A percentile compares a stretch with the other conserved stretches of the same genome.
Conservation (phyloP, 192 early-diverging fungal species). For the Podila clonocystis region DNA sequence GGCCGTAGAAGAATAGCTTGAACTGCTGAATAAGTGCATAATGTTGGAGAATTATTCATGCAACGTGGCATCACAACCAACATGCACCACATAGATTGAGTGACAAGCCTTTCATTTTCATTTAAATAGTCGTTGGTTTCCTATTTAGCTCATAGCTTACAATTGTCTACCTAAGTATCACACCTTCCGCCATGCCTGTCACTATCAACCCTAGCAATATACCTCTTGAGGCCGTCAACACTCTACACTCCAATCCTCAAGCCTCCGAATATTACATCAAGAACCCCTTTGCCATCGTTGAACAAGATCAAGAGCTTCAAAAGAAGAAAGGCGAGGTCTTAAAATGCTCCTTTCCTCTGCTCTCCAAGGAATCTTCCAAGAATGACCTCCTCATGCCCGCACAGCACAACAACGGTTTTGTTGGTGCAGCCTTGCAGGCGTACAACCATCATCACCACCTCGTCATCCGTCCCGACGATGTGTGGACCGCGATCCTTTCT, state of each 20-base stretch:
- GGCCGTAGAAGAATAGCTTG: neutral
- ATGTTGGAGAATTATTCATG: slow-evolving; percentile 5
- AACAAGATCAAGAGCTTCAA: neutral
- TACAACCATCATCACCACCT: slow-evolving; percentile 20
- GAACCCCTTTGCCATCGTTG: slow-evolving; percentile 6
- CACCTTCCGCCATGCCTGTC: slow-evolving; percentile 2
- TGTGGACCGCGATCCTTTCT: slow-evolving; percentile 21
- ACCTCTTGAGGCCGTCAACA: neutral
- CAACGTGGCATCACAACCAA: slow-evolving; percentile 1
- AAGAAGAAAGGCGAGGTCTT: slow-evolving; percentile 12
- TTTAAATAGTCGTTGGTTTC: slow-evolving; percentile 1
- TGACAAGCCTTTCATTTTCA: neutral
- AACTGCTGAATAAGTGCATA: slow-evolving; percentile 2
- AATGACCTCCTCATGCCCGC: slow-evolving; percentile 1
- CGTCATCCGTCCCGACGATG: slow-evolving; percentile 18
- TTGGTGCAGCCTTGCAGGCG: neutral
- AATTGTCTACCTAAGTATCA: slow-evolving; percentile 4
- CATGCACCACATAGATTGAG: slow-evolving; percentile 9
- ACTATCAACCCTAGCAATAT: neutral
- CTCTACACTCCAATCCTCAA: neutral
- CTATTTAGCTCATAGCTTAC: neutral
- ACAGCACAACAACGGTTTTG: slow-evolving; percentile 7
- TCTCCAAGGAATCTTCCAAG: slow-evolving; percentile 3
- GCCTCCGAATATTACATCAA: slow-evolving; percentile 11
- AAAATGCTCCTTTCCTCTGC: slow-evolving; percentile 3